phyloP scores from a whole-genome alignment of 192 early-diverging fungal genomes.

The Backusella westeae region DNA sequence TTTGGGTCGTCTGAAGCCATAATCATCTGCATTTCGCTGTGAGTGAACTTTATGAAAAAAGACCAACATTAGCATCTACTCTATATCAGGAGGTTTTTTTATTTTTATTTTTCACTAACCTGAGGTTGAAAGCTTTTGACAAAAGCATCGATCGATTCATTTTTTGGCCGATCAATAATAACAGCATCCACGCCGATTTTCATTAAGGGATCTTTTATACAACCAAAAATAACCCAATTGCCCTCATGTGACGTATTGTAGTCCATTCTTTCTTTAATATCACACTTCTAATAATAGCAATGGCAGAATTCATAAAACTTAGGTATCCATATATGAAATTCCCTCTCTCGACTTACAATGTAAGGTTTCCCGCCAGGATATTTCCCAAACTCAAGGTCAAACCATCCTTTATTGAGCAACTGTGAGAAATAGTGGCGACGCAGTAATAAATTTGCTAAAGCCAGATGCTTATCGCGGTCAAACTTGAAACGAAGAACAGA shows the following conservation, averaged over 20 bases:
- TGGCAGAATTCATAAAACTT: neutral
- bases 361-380: constrained; percentile 6
- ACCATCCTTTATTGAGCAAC: neutral
- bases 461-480: constrained; percentile 9
- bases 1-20: neutral
- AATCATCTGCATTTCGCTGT: neutral
- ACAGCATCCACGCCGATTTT: constrained; percentile 21
- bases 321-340: neutral
- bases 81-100: neutral
- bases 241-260: constrained; percentile 29
- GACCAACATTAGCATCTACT: neutral
- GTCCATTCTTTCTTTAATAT: constrained; percentile 2
- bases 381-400: constrained; percentile 6
- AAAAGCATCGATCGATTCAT: constrained; percentile 13
- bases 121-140: constrained; percentile 11
- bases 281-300: neutral
- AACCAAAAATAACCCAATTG: constrained; percentile 25
- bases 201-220: neutral
- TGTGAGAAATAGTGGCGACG: constrained; percentile 15
- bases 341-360: constrained; percentile 1
- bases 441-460: constrained; percentile 10
- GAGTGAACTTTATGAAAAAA: neutral
- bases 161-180: neutral
- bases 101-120: constrained; percentile 16
- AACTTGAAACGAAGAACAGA: constrained; percentile 15